Conservation (phyloP, 2,329 filamentous ascomycete species). For the Huntiella omanensis region DNA sequence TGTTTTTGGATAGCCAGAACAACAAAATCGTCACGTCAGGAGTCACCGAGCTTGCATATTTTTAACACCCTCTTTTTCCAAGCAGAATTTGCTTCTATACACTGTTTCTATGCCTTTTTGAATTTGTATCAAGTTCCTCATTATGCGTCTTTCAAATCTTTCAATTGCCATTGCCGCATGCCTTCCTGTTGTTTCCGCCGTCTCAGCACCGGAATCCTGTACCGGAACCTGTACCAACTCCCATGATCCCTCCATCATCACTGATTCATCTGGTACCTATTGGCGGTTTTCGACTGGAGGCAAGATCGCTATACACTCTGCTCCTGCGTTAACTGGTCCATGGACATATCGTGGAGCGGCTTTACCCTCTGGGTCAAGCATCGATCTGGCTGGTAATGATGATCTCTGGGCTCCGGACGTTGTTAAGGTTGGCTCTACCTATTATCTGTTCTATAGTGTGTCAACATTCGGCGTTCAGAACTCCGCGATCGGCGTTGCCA, state of each 20-base stretch:
- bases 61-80: too few species aligned
- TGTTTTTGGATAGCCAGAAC: too few species aligned
- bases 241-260: slow-evolving; percentile 23
- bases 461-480: slow-evolving; percentile 40
- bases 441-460: slow-evolving; percentile 51
- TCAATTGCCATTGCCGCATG: slow-evolving; percentile 8
- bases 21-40: too few species aligned
- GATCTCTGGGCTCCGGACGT: slow-evolving; percentile 22
- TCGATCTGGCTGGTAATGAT: slow-evolving; percentile 22
- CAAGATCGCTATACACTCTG: slow-evolving; percentile 22
- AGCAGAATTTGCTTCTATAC: neutral
- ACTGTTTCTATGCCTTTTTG: neutral
- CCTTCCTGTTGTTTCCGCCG: slow-evolving; percentile 9
- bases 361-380: slow-evolving; percentile 21
- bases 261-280: slow-evolving; percentile 22
- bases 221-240: slow-evolving; percentile 19
- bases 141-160: slow-evolving; percentile 8
- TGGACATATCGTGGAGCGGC: slow-evolving; percentile 26
- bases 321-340: slow-evolving; percentile 20
- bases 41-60: too few species aligned
- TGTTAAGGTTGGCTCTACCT: slow-evolving; percentile 31
- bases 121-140: neutral
- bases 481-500: slow-evolving; percentile 40
- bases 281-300: slow-evolving; percentile 25
- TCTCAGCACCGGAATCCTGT: slow-evolving; percentile 20